Evolutionary conservation across 2,329 filamentous ascomycete genomes (phyloP), one percentile per base, ranked within the genome.

Genomic region (Calonectria crousiana): DNA sequence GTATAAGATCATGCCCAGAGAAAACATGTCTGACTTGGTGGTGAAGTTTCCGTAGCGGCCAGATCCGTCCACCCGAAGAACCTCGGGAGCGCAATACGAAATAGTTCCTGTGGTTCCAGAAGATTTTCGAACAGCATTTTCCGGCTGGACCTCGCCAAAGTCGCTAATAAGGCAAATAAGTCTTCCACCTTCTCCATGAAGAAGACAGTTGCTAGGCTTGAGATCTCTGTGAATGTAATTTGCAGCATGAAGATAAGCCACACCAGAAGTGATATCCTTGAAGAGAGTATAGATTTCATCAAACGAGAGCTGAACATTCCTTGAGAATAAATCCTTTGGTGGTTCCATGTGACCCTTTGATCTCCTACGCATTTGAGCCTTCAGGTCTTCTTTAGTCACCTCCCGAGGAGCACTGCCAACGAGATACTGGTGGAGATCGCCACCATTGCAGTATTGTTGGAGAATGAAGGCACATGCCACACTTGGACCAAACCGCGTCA

Each of bases 231-330:
- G 97, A 34, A 99, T 97, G 83, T 98, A 99, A 78, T 95, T 96
- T 78, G 96, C 95, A 3, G 90, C 90, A 81, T 99, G 97, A 0
- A 99, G 89, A 82, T 98, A 96, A 56, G 95, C 94, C 23, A 99
- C 88, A 0, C 97, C 97, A 0, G 95, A 96, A 0, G 96, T 97
- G 75, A 99, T 96, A 82, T 99, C 97, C 81, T 93, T 94, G 88
- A 99, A 99, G 75, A 98, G 94, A 0, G 96, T 97, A 84, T 98
- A 98, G 30, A 99, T 98, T 80, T 98, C 95, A 74, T 98, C 96
- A 74, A 98, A 95, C 0, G 92, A 89, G 34, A 92, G 83, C 20
- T 85, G 86, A 0, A 87, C 86, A 62, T 85, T 86, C 23, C 84
- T 79, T 3, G 79, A 74, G 8, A 84, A 81, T 11, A 91, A 73